Evolutionary conservation across 306 rosid genomes (phyloP), one percentile per base, ranked within the genome.

Genomic region (Sicyos baderoa): DNA sequence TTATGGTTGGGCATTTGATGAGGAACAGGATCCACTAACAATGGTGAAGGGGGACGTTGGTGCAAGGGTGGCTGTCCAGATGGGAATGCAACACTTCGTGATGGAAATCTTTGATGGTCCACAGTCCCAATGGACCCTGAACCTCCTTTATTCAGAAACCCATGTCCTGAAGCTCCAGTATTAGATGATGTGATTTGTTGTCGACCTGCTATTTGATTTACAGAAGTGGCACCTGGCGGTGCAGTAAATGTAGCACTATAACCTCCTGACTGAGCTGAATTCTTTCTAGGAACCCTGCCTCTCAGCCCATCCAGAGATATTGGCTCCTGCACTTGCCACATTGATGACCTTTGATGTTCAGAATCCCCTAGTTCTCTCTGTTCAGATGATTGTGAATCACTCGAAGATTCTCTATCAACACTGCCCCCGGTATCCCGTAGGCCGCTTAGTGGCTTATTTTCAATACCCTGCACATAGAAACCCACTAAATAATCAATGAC

Each of bases 301-400:
- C 84, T 61, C 75, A 70, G 68, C 60, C 75, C 79, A 71, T 79
- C 88, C 69, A 74, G 57, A 50, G 83, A 64, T 4, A 74, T 79
- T 5, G 81, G 77, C 56, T 85, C 86, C 80, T 80, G 87, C 57
- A 83, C 56, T 68, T 81, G 70, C 95, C 95, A 87, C 56, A 87
- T 83, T 64, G 78, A 75, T 61, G 86, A 74, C 29, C 80, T 44
- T 66, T 65, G 83, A 29, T 13, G 77, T 57, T 72, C 77, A 66
- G 76, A 75, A 72, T 86, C 87, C 76, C 85, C 81, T 22, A 75
- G 53, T 51, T 83, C 89, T 76, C 85, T 86, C 66, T 70, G 88
- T 23, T 78, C 91, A 66, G 69, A 69, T 63, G 84, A 72, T 10
- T 79, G 52, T 11, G 69, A 73, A 74, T 84, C 82, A 4, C 70